Percentiles rank a stretch among this genome's conserved stretches.
phyloP scores from a whole-genome alignment of 2,329 filamentous ascomycete genomes.

The Pyrenophora teres region DNA sequence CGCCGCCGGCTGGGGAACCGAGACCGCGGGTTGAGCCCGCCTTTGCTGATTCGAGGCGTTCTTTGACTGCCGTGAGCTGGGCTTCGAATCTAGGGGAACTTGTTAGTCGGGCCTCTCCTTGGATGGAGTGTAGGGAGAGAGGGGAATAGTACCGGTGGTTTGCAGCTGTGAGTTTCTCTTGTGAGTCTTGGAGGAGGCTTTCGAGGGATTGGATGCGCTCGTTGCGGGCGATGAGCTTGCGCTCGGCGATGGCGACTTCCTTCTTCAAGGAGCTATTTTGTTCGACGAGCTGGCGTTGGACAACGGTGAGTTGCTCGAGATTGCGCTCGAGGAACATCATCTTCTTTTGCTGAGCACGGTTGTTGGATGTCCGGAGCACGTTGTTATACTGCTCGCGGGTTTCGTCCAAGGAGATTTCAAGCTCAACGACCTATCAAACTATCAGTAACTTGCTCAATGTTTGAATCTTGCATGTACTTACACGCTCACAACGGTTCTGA shows the following conservation, averaged over 20 bases:
- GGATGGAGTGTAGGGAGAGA: background rate
- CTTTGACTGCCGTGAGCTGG: constrained; percentile 95
- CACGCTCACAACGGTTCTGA: constrained; percentile 96
- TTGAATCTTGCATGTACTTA: constrained; percentile 34
- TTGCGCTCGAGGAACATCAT: constrained; percentile 99
- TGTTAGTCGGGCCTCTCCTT: constrained; percentile 7
- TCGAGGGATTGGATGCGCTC: constrained; percentile 96
- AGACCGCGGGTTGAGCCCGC: constrained; percentile 86
- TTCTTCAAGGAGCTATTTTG: constrained; percentile 96
- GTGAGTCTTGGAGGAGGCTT: constrained; percentile 89
- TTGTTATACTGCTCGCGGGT: constrained; percentile 99
- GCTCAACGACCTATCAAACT: constrained; percentile 71
- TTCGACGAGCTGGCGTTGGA: constrained; percentile 96
- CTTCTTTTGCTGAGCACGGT: constrained; percentile 99
- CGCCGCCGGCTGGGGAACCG: constrained; percentile 60
- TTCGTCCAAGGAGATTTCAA: constrained; percentile 96
- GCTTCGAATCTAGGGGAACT: constrained; percentile 79
- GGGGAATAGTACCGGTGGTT: constrained; percentile 82
- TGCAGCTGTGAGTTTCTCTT: constrained; percentile 96
- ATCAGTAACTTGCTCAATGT: constrained; percentile 24
- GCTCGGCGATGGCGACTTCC: constrained; percentile 97
- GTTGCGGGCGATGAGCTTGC: constrained; percentile 94
- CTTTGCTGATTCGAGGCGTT: constrained; percentile 94
- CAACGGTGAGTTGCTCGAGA: constrained; percentile 94
- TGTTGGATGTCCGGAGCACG: constrained; percentile 93